A percentile compares a stretch with the other conserved stretches of the same genome.
These are phyloP conservation scores for Margaritispora aquatica DNA, from an alignment of 495 filamentous ascomycete species.

Conservation along the genomic window DNA sequence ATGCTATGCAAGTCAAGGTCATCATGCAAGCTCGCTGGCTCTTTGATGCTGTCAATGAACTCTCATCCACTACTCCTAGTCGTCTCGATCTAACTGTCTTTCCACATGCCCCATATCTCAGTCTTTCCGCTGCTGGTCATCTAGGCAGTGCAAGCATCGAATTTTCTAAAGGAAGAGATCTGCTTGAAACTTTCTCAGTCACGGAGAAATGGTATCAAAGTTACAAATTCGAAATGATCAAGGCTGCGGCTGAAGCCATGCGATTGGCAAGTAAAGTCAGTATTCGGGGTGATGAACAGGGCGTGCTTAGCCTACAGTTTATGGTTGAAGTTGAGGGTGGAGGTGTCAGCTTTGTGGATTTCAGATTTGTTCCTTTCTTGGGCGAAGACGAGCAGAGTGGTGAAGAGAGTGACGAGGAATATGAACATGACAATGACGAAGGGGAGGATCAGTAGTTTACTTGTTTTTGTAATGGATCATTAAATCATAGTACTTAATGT, in stretches of 20 bases:
- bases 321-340: constrained; percentile 65
- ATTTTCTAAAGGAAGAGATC: constrained; percentile 66
- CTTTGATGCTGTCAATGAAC: constrained; percentile 76
- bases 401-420: constrained; percentile 28
- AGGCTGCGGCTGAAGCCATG: constrained; percentile 82
- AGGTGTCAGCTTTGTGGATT: constrained; percentile 63
- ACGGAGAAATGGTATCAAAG: constrained; percentile 44
- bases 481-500: too few relatives aligned
- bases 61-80: constrained; percentile 66
- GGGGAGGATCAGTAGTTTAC: not conserved
- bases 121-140: constrained; percentile 64
- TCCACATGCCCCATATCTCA: constrained; percentile 61
- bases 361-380: constrained; percentile 66
- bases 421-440: constrained; percentile 23
- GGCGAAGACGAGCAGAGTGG: constrained; percentile 53
- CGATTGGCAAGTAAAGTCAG: constrained; percentile 86
- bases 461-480: not conserved
- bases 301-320: constrained; percentile 91
- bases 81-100: constrained; percentile 43
- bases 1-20: constrained; percentile 79
- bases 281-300: constrained; percentile 77
- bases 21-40: constrained; percentile 86
- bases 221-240: constrained; percentile 82
- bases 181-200: constrained; percentile 74
- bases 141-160: constrained; percentile 79